phyloP scores from a whole-genome alignment of 1,139 yeast genomes.

The Suhomyces chickasaworum region DNA sequence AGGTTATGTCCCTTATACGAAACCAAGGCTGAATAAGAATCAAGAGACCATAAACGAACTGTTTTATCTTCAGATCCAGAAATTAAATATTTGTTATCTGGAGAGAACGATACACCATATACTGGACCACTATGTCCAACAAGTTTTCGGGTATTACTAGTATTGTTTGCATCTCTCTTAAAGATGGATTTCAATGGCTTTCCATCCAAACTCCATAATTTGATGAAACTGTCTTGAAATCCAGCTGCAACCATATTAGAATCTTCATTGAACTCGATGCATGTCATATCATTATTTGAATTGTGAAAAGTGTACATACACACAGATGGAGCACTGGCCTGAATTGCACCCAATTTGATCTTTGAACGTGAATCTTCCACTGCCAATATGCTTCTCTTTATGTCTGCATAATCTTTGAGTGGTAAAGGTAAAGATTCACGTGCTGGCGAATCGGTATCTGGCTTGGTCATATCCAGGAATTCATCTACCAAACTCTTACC shows the following conservation, averaged over 20 bases:
- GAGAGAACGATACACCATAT: constrained; percentile 86
- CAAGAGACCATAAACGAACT: constrained; percentile 91
- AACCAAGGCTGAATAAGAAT: constrained; percentile 85
- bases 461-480: constrained; percentile 50
- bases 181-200: constrained; percentile 70
- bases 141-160: constrained; percentile 57
- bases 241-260: constrained; percentile 91
- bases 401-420: constrained; percentile 73
- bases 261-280: constrained; percentile 83
- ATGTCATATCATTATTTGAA: constrained; percentile 83
- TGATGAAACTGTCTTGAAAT: constrained; percentile 86
- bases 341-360: constrained; percentile 60
- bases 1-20: constrained; percentile 96
- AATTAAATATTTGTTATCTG: constrained; percentile 79
- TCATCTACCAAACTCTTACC: constrained; percentile 51
- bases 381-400: constrained; percentile 72
- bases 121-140: constrained; percentile 96
- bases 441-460: constrained; percentile 66
- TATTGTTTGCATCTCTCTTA: constrained; percentile 59
- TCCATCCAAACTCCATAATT: constrained; percentile 92
- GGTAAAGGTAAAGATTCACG: constrained; percentile 84
- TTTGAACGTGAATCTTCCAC: constrained; percentile 83
- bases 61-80: constrained; percentile 92
- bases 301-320: constrained; percentile 99
- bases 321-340: constrained; percentile 87